Base-by-base conservation (phyloP, 257 asterid species). In the Leptodermis oblonga region DNA sequence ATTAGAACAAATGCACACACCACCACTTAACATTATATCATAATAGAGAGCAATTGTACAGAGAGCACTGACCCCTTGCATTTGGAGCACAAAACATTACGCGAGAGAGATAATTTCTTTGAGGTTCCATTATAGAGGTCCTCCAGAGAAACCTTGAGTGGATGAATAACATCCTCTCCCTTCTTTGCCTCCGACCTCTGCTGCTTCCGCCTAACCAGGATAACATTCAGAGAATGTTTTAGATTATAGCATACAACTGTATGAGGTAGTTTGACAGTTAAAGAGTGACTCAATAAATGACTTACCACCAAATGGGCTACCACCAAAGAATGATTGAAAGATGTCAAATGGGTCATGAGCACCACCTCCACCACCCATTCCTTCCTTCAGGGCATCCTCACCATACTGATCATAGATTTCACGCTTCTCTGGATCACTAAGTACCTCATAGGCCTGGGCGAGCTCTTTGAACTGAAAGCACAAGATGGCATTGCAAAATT, bases 81-180 rank as follows among this genome's bases (percentile, higher is more conserved):
- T 65, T 86, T 92, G 4, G 79, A 65, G 77, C 98, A 92, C 39
- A 92, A 77, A 46, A 84, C 92, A 71, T 88, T 92, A 37, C 98
- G 98, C 0, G 97, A 90, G 13, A 92, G 92, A 37, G 97, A 90
- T 23, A 92, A 82, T 80, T 92, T 92, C 85, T 88, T 90, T 3
- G 98, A 82, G 52, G 96, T 85, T 73, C 97, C 98, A 74, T 81
- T 84, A 69, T 86, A 92, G 55, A 92, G 80, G 74, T 92, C 96
- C 70, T 90, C 98, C 15, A 92, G 77, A 30, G 98, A 90, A 55
- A 90, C 98, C 84, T 92, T 92, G 72, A 92, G 88, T 7, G 96
- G 96, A 72, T 92, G 98, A 62, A 88, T 65, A 39, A 92, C 95
- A 83, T 92, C 98, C 65, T 92, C 97, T 48, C 98, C 98, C 85